Percentiles rank a stretch among this genome's conserved stretches.
phyloP scores from a whole-genome alignment of 768 basidiomycete species.

The Boletus insuetus region DNA sequence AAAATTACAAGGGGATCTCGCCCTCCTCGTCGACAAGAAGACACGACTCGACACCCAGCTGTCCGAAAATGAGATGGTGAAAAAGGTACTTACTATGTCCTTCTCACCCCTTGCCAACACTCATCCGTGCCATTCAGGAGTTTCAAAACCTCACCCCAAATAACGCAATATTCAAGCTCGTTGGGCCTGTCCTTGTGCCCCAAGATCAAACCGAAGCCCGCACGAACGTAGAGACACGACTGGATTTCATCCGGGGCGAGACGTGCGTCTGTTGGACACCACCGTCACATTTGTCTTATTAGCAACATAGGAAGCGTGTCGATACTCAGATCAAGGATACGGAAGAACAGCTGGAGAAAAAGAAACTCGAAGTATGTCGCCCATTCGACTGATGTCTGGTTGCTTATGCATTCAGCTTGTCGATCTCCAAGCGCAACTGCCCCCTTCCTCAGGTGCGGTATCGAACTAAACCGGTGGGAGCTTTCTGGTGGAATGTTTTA shows the following conservation, averaged over 20 bases:
- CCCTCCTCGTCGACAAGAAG: conserved; percentile 70
- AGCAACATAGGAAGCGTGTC: conserved; percentile 60
- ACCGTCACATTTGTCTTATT: conserved; percentile 5
- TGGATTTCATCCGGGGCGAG: conserved; percentile 85
- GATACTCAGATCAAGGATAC: conserved; percentile 81
- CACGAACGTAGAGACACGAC: conserved; percentile 81
- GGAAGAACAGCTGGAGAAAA: conserved; percentile 72
- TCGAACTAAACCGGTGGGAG: conserved; percentile 6
- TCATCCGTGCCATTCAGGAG: conserved; percentile 53
- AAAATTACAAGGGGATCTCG: conserved; percentile 73
- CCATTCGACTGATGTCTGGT: not conserved
- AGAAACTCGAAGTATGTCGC: conserved; percentile 69
- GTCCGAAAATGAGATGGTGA: conserved; percentile 88
- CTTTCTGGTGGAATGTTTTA: not conserved
- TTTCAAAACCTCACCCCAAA: conserved; percentile 69
- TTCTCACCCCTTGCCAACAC: not conserved
- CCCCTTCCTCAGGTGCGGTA: conserved; percentile 31
- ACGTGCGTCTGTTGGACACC: conserved; percentile 52
- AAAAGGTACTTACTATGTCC: conserved; percentile 60
- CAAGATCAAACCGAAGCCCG: conserved; percentile 89
- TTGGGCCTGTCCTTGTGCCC: conserved; percentile 86
- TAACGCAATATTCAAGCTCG: conserved; percentile 85
- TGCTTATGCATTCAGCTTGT: conserved; percentile 47
- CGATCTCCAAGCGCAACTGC: conserved; percentile 60
- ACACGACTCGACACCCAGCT: conserved; percentile 89